A percentile compares a stretch with the other conserved stretches of the same genome.
Conservation (phyloP, 345 rosid genomes). For the Bruguiera parviflora region DNA sequence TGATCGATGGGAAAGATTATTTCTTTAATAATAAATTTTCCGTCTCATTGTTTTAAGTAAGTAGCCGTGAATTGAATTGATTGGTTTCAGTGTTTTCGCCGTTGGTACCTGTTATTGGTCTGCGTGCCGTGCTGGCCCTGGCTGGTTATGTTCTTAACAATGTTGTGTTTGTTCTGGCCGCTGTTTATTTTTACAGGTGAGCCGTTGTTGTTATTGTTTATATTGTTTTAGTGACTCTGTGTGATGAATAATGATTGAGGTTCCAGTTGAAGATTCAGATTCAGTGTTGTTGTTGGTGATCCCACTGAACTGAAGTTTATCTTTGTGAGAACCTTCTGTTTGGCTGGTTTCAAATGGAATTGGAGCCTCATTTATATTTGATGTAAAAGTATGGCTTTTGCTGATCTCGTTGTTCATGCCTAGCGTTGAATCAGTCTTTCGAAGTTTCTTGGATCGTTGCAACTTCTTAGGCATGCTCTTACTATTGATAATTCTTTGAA, state of each 20-base stretch:
- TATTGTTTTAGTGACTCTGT: too few relatives aligned
- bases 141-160: conserved; percentile 70
- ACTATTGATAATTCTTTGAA: neutral
- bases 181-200: conserved; percentile 35
- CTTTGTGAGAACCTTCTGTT: too few relatives aligned
- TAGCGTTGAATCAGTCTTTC: too few relatives aligned
- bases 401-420: too few relatives aligned
- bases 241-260: too few relatives aligned
- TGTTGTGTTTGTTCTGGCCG: conserved; percentile 51
- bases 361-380: too few relatives aligned
- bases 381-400: neutral
- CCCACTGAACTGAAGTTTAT: too few relatives aligned
- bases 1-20: neutral
- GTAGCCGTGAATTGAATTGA: neutral
- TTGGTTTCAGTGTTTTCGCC: conserved; percentile 66
- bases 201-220: neutral
- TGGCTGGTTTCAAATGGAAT: too few relatives aligned
- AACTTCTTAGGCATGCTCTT: neutral
- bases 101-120: conserved; percentile 60
- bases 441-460: neutral
- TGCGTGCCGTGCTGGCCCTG: conserved; percentile 72
- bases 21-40: neutral
- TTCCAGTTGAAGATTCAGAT: too few relatives aligned
- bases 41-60: too few relatives aligned
- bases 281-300: too few relatives aligned